phyloP scores from a whole-genome alignment of 768 basidiomycete genomes.

The Leccinum subtestaceum region DNA sequence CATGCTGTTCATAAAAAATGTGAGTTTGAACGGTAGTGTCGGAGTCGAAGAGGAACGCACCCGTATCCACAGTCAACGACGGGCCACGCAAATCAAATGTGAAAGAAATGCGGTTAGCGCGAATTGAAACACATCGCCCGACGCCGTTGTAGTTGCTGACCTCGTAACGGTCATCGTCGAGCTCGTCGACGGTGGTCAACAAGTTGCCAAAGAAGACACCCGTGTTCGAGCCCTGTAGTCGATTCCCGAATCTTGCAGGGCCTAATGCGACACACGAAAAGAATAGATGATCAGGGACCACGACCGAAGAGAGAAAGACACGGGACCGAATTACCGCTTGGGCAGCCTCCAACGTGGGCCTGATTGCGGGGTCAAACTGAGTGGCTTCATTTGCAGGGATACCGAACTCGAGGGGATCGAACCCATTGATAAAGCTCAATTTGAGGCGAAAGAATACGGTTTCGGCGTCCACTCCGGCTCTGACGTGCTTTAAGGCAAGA shows the following conservation, averaged over 20 bases:
- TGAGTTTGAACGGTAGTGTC: neutral
- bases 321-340: slow-evolving; percentile 21
- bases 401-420: slow-evolving; percentile 34
- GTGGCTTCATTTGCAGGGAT: slow-evolving; percentile 32
- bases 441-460: slow-evolving; percentile 1
- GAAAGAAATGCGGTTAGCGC: slow-evolving; percentile 35
- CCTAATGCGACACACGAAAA: slow-evolving; percentile 5
- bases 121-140: slow-evolving; percentile 31
- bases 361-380: slow-evolving; percentile 32
- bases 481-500: no score
- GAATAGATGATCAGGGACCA: neutral
- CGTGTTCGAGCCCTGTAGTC: slow-evolving; percentile 42
- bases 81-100: slow-evolving; percentile 42
- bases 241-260: slow-evolving; percentile 47
- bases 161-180: slow-evolving; percentile 29
- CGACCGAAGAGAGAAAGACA: neutral
- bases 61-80: slow-evolving; percentile 44
- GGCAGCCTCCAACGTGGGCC: slow-evolving; percentile 31
- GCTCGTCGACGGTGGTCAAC: slow-evolving; percentile 27
- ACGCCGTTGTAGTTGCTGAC: slow-evolving; percentile 29
- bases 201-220: slow-evolving; percentile 41
- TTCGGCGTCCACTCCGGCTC: no score
- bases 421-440: slow-evolving; percentile 29
- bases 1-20: slow-evolving; percentile 27
- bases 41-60: slow-evolving; percentile 3